Percentiles rank a stretch among this genome's conserved stretches.
Conservation (phyloP, 352 stramenopile genomes). For the Globisporangium spiculum region DNA sequence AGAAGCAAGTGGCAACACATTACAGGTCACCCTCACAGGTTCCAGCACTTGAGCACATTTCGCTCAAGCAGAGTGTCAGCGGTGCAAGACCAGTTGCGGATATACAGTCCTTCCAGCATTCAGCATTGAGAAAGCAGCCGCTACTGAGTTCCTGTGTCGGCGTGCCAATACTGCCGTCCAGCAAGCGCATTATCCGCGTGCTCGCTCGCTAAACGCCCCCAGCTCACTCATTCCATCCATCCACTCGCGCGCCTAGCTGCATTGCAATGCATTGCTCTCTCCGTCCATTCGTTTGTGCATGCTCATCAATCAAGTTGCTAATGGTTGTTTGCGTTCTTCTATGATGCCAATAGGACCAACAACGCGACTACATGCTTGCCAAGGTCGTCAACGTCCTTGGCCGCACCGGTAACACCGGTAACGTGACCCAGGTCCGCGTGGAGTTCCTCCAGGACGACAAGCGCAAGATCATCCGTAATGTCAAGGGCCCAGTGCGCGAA, state of each 20-base stretch:
- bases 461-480: constrained; percentile 99
- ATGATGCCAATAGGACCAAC: constrained; percentile 42
- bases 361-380: constrained; percentile 95
- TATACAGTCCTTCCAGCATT: no score
- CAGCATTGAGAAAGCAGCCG: background rate
- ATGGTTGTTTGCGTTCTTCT: constrained; percentile 7
- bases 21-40: background rate
- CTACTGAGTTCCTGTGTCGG: no score
- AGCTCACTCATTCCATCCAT: background rate
- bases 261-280: background rate
- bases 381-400: constrained; percentile 99
- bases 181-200: background rate
- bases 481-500: constrained; percentile 98
- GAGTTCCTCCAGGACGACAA: constrained; percentile 99
- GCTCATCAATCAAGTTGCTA: background rate
- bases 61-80: background rate
- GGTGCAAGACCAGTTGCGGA: no score
- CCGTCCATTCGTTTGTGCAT: background rate
- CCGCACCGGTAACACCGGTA: constrained; percentile 99
- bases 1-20: background rate
- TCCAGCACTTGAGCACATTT: background rate
- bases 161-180: no score
- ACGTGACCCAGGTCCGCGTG: constrained; percentile 99
- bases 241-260: background rate
- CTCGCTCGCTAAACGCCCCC: background rate